Evolutionary conservation across 2,329 filamentous ascomycete genomes (phyloP).

Genomic region (Gyromitra esculenta): DNA sequence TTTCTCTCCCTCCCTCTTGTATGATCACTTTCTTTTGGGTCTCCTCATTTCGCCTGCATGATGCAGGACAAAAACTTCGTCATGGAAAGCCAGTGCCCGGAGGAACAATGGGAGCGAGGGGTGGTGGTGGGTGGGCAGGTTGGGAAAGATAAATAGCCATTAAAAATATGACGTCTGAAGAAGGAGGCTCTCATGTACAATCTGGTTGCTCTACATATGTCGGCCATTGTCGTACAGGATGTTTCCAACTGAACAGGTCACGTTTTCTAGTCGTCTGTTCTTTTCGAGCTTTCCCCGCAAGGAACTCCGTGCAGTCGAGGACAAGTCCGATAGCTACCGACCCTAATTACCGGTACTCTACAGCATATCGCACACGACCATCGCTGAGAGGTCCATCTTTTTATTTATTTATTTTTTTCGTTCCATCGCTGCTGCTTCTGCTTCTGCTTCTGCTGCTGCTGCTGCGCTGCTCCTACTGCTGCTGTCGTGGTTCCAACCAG

Average conservation of each 20-base stretch:
- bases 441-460: conserved; percentile 8
- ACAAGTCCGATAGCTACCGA: conserved; percentile 32
- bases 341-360: conserved; percentile 38
- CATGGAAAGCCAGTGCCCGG: conserved; percentile 33
- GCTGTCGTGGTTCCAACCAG: conserved; percentile 54
- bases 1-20: conserved; percentile 27
- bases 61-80: conserved; percentile 42
- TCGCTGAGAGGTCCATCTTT: conserved; percentile 27
- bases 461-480: conserved; percentile 15
- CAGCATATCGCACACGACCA: conserved; percentile 34
- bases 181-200: conserved; percentile 44
- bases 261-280: conserved; percentile 35
- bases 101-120: conserved; percentile 12
- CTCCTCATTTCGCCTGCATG: conserved; percentile 44
- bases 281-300: conserved; percentile 43
- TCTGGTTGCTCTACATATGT: conserved; percentile 41
- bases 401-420: neutral
- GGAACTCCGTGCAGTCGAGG: conserved; percentile 44
- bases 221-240: conserved; percentile 38
- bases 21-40: conserved; percentile 41
- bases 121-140: neutral
- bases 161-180: conserved; percentile 43
- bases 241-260: conserved; percentile 45
- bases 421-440: conserved; percentile 31
- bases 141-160: conserved; percentile 28